These are phyloP conservation scores for Beta vulgaris DNA, from an alignment of 148 eudicot genomes.

Conservation along the genomic window DNA sequence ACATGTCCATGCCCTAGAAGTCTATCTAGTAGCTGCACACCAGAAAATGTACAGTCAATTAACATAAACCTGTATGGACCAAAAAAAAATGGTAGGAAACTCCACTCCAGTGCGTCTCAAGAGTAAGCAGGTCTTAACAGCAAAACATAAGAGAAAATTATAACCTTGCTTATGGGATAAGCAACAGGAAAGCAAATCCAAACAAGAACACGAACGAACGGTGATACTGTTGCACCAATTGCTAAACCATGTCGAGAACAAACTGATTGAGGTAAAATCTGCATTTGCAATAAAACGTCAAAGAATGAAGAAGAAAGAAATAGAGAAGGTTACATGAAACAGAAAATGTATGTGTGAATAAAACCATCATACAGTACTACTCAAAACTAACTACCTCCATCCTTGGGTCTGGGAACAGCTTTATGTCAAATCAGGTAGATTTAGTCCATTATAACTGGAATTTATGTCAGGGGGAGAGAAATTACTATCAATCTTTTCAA, in stretches of 20 bases:
- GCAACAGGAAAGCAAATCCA: constrained; percentile 95
- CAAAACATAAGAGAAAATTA: constrained; percentile 6
- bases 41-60: constrained; percentile 16
- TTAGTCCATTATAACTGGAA: neutral
- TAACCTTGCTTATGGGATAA: constrained; percentile 97
- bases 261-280: constrained; percentile 95
- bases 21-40: constrained; percentile 58
- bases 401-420: neutral
- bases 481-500: neutral
- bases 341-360: neutral
- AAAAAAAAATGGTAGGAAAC: neutral
- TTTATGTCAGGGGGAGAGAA: neutral
- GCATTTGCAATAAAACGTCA: constrained; percentile 28
- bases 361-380: neutral
- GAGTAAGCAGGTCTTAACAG: neutral
- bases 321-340: neutral
- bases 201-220: constrained; percentile 88
- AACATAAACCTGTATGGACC: neutral
- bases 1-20: constrained; percentile 53
- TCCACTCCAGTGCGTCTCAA: neutral
- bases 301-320: neutral
- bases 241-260: constrained; percentile 92
- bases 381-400: neutral
- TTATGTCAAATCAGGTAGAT: neutral
- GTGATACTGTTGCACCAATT: constrained; percentile 88